A percentile compares a stretch with the other conserved stretches of the same genome.
phyloP scores from a whole-genome alignment of 352 stramenopile genomes.

The Phytophthora fragariae region DNA sequence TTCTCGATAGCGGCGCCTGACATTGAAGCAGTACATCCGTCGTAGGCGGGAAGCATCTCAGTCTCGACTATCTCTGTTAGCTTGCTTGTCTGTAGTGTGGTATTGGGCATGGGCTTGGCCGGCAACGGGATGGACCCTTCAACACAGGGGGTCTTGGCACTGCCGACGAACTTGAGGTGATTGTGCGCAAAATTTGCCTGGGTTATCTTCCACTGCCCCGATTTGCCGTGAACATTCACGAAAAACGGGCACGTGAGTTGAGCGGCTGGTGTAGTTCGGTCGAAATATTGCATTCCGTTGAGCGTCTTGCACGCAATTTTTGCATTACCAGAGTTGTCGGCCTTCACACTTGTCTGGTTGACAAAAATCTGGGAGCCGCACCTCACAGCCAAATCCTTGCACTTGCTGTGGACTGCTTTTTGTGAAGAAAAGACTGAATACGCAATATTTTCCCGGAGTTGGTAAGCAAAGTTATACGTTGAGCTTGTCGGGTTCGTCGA shows the following conservation, averaged over 20 bases:
- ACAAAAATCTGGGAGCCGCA: conserved; percentile 16
- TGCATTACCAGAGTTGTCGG: conserved; percentile 15
- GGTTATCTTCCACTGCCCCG: conserved; percentile 9
- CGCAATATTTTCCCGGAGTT: background rate
- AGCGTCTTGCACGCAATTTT: conserved; percentile 19
- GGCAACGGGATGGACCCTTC: background rate
- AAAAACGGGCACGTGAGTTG: conserved; percentile 14
- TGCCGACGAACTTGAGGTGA: conserved; percentile 7
- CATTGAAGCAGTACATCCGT: background rate
- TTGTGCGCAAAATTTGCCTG: conserved; percentile 17
- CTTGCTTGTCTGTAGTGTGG: background rate
- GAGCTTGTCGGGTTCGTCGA: background rate
- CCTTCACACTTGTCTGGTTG: conserved; percentile 2
- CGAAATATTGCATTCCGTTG: conserved; percentile 13
- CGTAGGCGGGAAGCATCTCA: background rate
- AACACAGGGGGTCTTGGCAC: background rate
- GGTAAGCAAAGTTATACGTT: background rate
- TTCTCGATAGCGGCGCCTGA: background rate
- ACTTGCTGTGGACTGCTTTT: background rate
- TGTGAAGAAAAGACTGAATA: background rate
- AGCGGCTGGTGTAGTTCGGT: background rate
- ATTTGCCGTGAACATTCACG: conserved; percentile 8
- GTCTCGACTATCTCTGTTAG: background rate
- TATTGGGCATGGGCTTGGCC: background rate
- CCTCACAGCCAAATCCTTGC: conserved; percentile 4